Evolutionary conservation across 208 protist genomes (phyloP), one percentile per base, ranked within the genome.

Genomic region (Trypanosoma platydactyli): DNA sequence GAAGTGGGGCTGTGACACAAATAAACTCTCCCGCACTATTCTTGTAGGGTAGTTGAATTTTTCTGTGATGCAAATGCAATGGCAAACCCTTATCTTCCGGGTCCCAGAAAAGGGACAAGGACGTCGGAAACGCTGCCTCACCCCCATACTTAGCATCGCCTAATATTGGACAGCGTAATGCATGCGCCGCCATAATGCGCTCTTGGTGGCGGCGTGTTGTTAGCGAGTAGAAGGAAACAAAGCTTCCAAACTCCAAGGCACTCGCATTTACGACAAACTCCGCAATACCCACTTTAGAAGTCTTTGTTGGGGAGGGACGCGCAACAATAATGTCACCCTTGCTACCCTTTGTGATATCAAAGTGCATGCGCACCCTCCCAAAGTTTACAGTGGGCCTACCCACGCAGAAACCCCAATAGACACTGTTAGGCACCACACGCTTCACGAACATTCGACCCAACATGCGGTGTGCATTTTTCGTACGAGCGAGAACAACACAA

Each of bases 61-160:
- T 94, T 41, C 88, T 66, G 56, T 94, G 89, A 64, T 96, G 91
- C 12, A 96, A 76, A 60, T 96, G 90, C 35, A 97, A 76, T 33
- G 85, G 84, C 22, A 97, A 42, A 7, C 76, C 77, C 68, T 94
- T 94, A 61, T 92, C 74, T 9, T 84, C 76, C 7, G 83, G 83
- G 68, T 94, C 86, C 79, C 84, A 92, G 59, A 96, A 94, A 24
- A 92, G 75, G 1, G 82, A 85, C 20, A 97, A 60, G 12, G 84
- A 89, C 24, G 79, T 76, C 24, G 92, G 92, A 64, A 95, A 94
- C 22, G 92, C 88, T 45, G 77, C 63, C 62, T 97, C 92, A 30
- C 92, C 92, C 57, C 92, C 92, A 75, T 95, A 96, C 72, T 89
- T 91, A 24, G 84, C 86, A 58, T 97, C 93, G n/a, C 93, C 93